Evolutionary conservation across 805 yeast genomes (phyloP).

Genomic region (Saccharomycopsis babjevae): DNA sequence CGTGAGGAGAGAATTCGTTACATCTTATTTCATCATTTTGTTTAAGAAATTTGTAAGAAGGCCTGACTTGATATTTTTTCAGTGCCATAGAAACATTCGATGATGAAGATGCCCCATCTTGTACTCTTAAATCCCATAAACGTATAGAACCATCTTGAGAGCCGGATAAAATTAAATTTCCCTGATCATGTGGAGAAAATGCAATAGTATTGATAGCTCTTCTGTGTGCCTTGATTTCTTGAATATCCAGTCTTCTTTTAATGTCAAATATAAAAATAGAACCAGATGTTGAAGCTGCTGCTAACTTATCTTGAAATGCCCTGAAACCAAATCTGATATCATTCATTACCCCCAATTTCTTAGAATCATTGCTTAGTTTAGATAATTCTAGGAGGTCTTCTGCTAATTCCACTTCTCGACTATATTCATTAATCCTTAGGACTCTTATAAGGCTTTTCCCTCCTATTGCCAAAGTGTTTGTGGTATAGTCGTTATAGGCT

Average conservation of each 20-base stretch:
- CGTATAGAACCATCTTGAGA: conserved; percentile 75
- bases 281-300: conserved; percentile 39
- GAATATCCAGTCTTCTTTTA: conserved; percentile 24
- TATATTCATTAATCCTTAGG: conserved; percentile 25
- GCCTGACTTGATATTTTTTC: conserved; percentile 43
- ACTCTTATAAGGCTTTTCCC: conserved; percentile 35
- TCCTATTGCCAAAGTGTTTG: conserved; percentile 28
- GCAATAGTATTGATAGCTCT: conserved; percentile 38
- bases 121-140: conserved; percentile 59
- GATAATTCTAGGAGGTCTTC: conserved; percentile 28
- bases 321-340: conserved; percentile 37
- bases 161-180: conserved; percentile 42
- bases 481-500: conserved; percentile 1
- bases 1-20: conserved; percentile 43
- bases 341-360: conserved; percentile 31
- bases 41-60: conserved; percentile 10
- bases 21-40: conserved; percentile 31
- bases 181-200: conserved; percentile 29
- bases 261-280: conserved; percentile 30
- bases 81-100: conserved; percentile 65
- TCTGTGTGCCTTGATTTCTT: conserved; percentile 30
- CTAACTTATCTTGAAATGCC: conserved; percentile 30
- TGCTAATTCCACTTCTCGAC: conserved; percentile 24
- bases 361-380: conserved; percentile 24
- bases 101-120: conserved; percentile 37